Conservation (phyloP, 345 rosid species). For the Atalantia buxifolia region DNA sequence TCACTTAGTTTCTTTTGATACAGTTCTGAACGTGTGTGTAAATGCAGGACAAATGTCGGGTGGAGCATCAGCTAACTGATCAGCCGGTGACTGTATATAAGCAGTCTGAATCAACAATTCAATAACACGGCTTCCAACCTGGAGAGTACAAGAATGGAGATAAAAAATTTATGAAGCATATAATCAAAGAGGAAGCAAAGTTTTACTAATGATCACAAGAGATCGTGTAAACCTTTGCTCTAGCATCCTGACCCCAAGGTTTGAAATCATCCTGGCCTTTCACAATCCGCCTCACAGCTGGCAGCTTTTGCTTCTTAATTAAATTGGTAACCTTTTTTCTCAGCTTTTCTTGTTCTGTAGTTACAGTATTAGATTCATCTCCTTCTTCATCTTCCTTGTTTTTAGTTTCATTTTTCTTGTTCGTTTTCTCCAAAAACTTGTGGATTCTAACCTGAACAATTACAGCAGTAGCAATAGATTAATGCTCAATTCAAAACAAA, state of each 20-base stretch:
- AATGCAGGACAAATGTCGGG: constrained; percentile 96
- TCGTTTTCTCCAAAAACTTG: constrained; percentile 78
- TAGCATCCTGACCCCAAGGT: constrained; percentile 69
- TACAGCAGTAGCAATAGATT: constrained; percentile 12
- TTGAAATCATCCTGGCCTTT: constrained; percentile 59
- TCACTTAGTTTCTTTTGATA: constrained; percentile 51
- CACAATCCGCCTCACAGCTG: constrained; percentile 78
- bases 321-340: constrained; percentile 68
- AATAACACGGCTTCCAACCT: constrained; percentile 96
- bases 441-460: constrained; percentile 63
- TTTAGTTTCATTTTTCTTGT: constrained; percentile 43
- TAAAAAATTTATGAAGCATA: not conserved
- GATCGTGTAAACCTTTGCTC: constrained; percentile 76
- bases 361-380: constrained; percentile 35
- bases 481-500: constrained; percentile 7
- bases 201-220: constrained; percentile 14
- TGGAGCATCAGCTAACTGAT: constrained; percentile 58
- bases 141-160: constrained; percentile 18
- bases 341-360: constrained; percentile 57
- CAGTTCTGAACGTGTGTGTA: constrained; percentile 56
- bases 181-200: not conserved
- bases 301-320: constrained; percentile 79
- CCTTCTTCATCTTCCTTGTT: constrained; percentile 35
- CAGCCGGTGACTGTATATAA: constrained; percentile 72
- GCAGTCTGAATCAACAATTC: constrained; percentile 81